Evolutionary conservation across 2,329 filamentous ascomycete genomes (phyloP).

Genomic region (Paecilomyces sp.): DNA sequence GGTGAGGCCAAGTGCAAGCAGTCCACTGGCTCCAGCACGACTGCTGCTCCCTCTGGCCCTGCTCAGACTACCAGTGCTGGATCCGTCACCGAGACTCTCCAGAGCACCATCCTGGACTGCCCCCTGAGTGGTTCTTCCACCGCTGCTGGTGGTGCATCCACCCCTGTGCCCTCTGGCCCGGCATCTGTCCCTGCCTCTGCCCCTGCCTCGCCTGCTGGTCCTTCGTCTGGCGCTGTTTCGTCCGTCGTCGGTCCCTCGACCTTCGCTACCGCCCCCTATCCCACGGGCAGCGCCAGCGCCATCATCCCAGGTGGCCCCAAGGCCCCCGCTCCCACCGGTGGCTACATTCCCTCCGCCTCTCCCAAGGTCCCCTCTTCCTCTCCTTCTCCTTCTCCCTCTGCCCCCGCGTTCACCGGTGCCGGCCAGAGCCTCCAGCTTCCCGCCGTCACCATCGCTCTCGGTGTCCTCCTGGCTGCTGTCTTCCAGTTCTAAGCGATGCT

Average conservation of each 20-base stretch:
- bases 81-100: background rate
- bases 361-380: slow-evolving; percentile 2
- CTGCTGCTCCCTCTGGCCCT: background rate
- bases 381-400: background rate
- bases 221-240: too few species aligned
- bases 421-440: slow-evolving; percentile 16
- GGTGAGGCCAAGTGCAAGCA: background rate
- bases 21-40: background rate
- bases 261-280: slow-evolving; percentile 2
- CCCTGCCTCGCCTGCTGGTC: background rate
- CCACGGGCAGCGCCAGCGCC: slow-evolving; percentile 4
- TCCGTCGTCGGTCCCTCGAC: slow-evolving; percentile 1
- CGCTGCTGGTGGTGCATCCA: too few species aligned
- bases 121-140: too few species aligned
- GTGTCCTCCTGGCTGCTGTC: slow-evolving; percentile 12
- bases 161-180: background rate
- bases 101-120: background rate
- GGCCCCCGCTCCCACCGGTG: slow-evolving; percentile 1
- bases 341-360: slow-evolving; percentile 2
- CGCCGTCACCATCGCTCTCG: slow-evolving; percentile 14
- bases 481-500: slow-evolving; percentile 15
- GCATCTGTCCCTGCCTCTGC: slow-evolving; percentile 1
- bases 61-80: background rate
- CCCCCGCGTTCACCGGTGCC: slow-evolving; percentile 16
- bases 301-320: slow-evolving; percentile 7